These are phyloP conservation scores for Trifolium fragiferum DNA, from an alignment of 306 rosid genomes.

Conservation along the genomic window DNA sequence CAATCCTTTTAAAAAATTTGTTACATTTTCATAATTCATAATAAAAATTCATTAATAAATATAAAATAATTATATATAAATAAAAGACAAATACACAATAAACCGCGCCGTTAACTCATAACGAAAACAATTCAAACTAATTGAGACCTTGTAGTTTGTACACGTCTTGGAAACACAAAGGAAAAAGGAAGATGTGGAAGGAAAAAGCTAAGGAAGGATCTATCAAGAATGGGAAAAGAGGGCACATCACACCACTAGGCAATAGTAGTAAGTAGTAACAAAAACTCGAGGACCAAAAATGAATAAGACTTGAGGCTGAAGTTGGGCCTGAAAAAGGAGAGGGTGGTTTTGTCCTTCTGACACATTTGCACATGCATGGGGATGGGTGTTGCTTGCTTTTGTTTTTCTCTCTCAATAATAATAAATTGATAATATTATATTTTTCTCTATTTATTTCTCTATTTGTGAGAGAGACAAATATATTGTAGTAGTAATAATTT, in stretches of 20 bases:
- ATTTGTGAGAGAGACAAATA: slow-evolving; percentile 28
- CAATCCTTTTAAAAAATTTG: no score
- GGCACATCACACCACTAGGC: slow-evolving; percentile 26
- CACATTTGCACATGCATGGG: slow-evolving; percentile 60
- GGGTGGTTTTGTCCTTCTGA: slow-evolving; percentile 44
- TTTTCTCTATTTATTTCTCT: background rate
- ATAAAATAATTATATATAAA: no score
- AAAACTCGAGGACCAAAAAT: slow-evolving; percentile 50
- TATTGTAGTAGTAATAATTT: no score
- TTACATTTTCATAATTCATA: no score
- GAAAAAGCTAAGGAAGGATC: slow-evolving; percentile 24
- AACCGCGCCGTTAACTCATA: no score
- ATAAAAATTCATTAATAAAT: no score
- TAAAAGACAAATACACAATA: no score
- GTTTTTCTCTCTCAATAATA: slow-evolving; percentile 18
- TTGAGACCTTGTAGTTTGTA: slow-evolving; percentile 21
- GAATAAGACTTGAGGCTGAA: slow-evolving; percentile 49
- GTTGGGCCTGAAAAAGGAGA: slow-evolving; percentile 45
- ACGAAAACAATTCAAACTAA: no score
- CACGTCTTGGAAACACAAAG: slow-evolving; percentile 24
- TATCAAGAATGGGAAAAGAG: slow-evolving; percentile 38
- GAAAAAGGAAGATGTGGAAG: slow-evolving; percentile 7
- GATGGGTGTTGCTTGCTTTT: slow-evolving; percentile 48
- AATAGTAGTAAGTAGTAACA: background rate
- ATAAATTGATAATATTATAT: no score